These are phyloP conservation scores for Ordospora pajunii DNA, from an alignment of 371 early-diverging fungal species.

Conservation along the genomic window DNA sequence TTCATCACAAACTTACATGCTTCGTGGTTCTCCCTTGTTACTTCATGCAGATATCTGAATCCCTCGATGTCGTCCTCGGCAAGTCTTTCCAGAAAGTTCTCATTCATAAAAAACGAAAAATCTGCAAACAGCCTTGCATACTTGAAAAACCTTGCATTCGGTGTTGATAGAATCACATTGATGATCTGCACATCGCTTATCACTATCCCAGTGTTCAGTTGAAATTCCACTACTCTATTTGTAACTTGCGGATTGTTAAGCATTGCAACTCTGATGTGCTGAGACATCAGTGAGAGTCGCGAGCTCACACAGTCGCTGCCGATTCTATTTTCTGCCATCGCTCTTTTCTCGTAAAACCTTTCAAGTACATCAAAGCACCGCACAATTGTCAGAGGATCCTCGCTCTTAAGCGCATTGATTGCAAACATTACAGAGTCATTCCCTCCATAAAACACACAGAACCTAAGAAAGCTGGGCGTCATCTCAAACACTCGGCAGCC, in stretches of 20 bases:
- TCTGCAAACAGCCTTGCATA: slow-evolving; percentile 47
- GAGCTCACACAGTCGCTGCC: not conserved
- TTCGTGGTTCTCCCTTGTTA: not conserved
- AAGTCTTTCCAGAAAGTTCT: slow-evolving; percentile 50
- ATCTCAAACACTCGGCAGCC: not conserved
- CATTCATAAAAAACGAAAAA: slow-evolving; percentile 50
- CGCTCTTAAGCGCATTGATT: slow-evolving; percentile 39
- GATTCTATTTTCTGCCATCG: not conserved
- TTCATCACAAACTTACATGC: slow-evolving; percentile 38
- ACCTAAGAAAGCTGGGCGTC: slow-evolving; percentile 26
- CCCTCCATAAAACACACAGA: slow-evolving; percentile 19
- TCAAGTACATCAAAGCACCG: slow-evolving; percentile 33
- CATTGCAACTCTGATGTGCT: slow-evolving; percentile 43
- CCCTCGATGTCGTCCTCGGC: slow-evolving; percentile 34
- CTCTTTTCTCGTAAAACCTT: not conserved
- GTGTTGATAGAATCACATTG: slow-evolving; percentile 26
- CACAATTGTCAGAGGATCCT: slow-evolving; percentile 37
- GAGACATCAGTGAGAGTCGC: slow-evolving; percentile 21
- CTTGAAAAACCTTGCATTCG: slow-evolving; percentile 29
- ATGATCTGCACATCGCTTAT: slow-evolving; percentile 40
- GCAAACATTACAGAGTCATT: not conserved
- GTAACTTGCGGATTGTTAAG: slow-evolving; percentile 19
- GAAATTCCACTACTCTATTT: slow-evolving; percentile 33
- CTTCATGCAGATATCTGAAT: slow-evolving; percentile 27
- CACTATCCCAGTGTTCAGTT: slow-evolving; percentile 22